Percentiles rank a stretch among this genome's conserved stretches.
Conservation (phyloP, 495 filamentous ascomycete genomes). For the Penicillium malachiteum region DNA sequence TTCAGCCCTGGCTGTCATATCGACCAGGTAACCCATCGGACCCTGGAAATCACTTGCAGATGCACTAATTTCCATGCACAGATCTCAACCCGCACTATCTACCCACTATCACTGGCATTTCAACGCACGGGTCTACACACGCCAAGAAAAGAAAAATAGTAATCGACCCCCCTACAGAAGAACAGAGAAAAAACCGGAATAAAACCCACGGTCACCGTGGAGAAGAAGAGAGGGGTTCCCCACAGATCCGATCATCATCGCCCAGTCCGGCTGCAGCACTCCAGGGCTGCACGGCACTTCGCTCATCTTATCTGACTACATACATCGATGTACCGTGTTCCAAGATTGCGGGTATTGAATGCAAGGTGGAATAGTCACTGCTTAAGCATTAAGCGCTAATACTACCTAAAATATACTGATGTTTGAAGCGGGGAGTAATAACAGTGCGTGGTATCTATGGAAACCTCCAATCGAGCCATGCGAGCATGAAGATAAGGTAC, state of each 20-base stretch:
- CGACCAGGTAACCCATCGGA: too few relatives aligned
- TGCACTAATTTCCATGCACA: too few relatives aligned
- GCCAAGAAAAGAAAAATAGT: not conserved
- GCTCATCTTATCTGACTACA: too few relatives aligned
- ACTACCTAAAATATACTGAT: not conserved
- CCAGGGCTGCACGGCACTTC: too few relatives aligned
- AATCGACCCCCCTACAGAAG: not conserved
- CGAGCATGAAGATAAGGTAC: not conserved
- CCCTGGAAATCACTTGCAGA: too few relatives aligned
- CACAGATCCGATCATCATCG: too few relatives aligned
- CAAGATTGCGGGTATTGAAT: not conserved
- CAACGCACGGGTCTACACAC: too few relatives aligned
- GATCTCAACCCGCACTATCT: too few relatives aligned
- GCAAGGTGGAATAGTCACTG: not conserved
- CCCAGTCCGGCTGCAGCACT: too few relatives aligned
- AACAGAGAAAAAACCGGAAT: not conserved
- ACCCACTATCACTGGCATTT: too few relatives aligned
- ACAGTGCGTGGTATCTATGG: not conserved
- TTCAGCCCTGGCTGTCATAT: too few relatives aligned
- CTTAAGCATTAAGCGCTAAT: not conserved
- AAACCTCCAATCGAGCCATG: not conserved
- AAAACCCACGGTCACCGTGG: not conserved
- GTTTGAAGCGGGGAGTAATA: not conserved
- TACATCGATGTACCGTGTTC: too few relatives aligned
- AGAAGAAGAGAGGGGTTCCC: not conserved